Evolutionary conservation across 176 grass and related monocot genomes (phyloP).

Genomic region (Phragmites australis): DNA sequence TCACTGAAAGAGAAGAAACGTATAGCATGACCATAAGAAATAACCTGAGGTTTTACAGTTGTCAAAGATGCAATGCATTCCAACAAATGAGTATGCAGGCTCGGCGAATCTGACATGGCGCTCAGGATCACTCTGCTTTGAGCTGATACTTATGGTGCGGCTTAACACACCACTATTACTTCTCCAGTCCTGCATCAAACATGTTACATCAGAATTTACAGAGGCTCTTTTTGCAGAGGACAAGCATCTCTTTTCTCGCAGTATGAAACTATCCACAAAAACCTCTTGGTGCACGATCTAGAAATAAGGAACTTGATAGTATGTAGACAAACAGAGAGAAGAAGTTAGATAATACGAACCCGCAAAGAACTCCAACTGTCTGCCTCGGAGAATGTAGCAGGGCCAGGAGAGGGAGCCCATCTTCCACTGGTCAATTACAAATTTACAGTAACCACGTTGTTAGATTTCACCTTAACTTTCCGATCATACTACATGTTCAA

Average conservation of each 20-base stretch:
- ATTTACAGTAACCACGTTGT: slow-evolving; percentile 5
- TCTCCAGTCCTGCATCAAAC: slow-evolving; percentile 71
- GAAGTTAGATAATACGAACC: slow-evolving; percentile 46
- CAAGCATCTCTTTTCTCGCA: not conserved
- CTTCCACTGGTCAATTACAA: slow-evolving; percentile 58
- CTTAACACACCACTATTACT: slow-evolving; percentile 54
- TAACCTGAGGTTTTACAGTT: slow-evolving; percentile 89
- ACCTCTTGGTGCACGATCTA: not conserved
- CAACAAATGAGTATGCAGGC: slow-evolving; percentile 93
- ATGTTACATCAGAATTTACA: slow-evolving; percentile 25
- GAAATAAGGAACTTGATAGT: slow-evolving; percentile 6
- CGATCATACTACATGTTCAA: slow-evolving; percentile 5
- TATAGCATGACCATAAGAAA: slow-evolving; percentile 26
- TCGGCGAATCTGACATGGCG: slow-evolving; percentile 61
- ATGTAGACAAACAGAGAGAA: not conserved
- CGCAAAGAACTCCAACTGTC: slow-evolving; percentile 70
- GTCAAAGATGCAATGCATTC: slow-evolving; percentile 99
- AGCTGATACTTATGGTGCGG: slow-evolving; percentile 54
- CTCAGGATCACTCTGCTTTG: slow-evolving; percentile 68
- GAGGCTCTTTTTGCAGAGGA: not conserved
- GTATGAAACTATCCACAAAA: slow-evolving; percentile 5
- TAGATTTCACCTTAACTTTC: slow-evolving; percentile 29
- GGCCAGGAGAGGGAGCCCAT: slow-evolving; percentile 51
- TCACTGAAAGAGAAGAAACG: slow-evolving; percentile 11
- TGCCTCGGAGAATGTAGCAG: slow-evolving; percentile 56